phyloP scores from a whole-genome alignment of 2,329 filamentous ascomycete species.

The Calonectria henricotiae region DNA sequence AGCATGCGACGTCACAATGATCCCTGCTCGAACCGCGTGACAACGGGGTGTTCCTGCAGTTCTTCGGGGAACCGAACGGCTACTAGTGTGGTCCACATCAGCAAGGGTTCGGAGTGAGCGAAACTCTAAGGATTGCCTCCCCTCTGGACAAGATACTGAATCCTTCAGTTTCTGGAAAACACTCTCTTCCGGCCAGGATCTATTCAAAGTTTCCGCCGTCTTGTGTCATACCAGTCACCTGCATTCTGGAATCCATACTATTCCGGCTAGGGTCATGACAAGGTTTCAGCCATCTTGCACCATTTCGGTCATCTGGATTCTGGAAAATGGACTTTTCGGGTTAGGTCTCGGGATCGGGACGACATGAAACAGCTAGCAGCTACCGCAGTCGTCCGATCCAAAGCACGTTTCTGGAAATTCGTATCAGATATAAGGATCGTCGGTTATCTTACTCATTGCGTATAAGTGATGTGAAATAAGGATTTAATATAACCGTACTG shows the following conservation, averaged over 20 bases:
- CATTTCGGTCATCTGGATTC: constrained; percentile 17
- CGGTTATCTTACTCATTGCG: constrained; percentile 11
- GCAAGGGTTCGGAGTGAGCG: constrained; percentile 16
- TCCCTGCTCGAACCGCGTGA: constrained; percentile 15
- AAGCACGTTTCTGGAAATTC: constrained; percentile 10
- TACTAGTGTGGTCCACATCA: constrained; percentile 4
- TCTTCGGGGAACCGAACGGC: constrained; percentile 15
- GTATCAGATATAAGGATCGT: constrained; percentile 23
- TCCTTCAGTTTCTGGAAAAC: constrained; percentile 24
- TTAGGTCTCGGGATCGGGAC: constrained; percentile 10
- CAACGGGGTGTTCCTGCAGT: constrained; percentile 17
- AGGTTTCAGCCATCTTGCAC: neutral
- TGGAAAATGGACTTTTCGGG: constrained; percentile 7
- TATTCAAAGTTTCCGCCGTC: constrained; percentile 10
- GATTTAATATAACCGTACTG: constrained; percentile 10
- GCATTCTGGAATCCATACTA: constrained; percentile 12
- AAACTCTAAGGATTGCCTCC: constrained; percentile 24
- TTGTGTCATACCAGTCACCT: constrained; percentile 12
- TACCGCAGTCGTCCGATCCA: constrained; percentile 6
- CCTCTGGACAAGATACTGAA: constrained; percentile 9
- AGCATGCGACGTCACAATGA: constrained; percentile 1
- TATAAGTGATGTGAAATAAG: constrained; percentile 2
- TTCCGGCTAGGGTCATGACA: neutral
- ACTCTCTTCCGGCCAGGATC: constrained; percentile 8
- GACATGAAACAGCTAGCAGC: neutral